A percentile compares a stretch with the other conserved stretches of the same genome.
Conservation (phyloP, 495 filamentous ascomycete species). For the Jackrogersella multiformis region DNA sequence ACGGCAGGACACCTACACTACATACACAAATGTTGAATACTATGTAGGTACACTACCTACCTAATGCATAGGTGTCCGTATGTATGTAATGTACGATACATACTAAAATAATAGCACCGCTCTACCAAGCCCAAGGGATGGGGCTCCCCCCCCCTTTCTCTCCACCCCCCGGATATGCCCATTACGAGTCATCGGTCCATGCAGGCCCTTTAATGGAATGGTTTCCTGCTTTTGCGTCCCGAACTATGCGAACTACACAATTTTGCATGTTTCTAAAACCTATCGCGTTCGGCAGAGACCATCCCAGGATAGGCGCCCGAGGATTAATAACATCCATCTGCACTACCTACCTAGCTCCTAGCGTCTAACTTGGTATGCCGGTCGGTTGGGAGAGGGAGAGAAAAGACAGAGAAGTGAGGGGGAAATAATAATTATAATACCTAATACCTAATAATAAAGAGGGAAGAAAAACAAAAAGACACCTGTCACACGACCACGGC, state of each 20-base stretch:
- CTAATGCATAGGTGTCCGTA: neutral
- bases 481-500: slow-evolving; percentile 41
- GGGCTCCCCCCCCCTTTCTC: no score
- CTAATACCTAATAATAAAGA: neutral
- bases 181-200: slow-evolving; percentile 45
- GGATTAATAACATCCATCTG: no score
- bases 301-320: slow-evolving; percentile 21
- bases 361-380: slow-evolving; percentile 9
- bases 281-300: slow-evolving; percentile 23
- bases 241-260: slow-evolving; percentile 37
- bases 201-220: slow-evolving; percentile 26
- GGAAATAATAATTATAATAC: no score
- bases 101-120: slow-evolving; percentile 29
- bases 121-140: slow-evolving; percentile 33
- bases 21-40: no score
- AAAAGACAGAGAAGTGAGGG: neutral
- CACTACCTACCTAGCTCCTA: neutral
- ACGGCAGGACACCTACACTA: slow-evolving; percentile 17
- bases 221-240: slow-evolving; percentile 35
- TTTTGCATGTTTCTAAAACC: slow-evolving; percentile 28
- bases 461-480: slow-evolving; percentile 2
- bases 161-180: slow-evolving; percentile 29
- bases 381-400: neutral
- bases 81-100: slow-evolving; percentile 2
- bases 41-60: neutral